Percentiles rank a stretch among this genome's conserved stretches.
Conservation (phyloP, 345 rosid species). For the Gossypium herbaceum region DNA sequence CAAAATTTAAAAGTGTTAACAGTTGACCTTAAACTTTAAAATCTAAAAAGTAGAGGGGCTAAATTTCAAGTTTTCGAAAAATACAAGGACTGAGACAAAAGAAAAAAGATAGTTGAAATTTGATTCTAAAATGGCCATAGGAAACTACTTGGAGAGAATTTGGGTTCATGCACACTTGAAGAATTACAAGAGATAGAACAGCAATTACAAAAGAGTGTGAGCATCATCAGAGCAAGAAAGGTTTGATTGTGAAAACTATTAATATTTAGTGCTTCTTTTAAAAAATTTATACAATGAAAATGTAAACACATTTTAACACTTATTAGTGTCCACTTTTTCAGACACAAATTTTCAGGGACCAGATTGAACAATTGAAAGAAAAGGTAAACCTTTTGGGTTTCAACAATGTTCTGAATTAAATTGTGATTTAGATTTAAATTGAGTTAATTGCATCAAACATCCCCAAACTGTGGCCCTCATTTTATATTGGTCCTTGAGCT, state of each 20-base stretch:
- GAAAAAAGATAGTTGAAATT: neutral
- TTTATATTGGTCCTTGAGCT: too few relatives aligned
- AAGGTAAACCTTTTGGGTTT: conserved; percentile 43
- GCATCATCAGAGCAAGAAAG: conserved; percentile 55
- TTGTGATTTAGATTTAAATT: too few relatives aligned
- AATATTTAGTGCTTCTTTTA: neutral
- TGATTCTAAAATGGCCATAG: conserved; percentile 24
- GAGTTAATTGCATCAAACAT: too few relatives aligned
- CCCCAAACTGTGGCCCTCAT: too few relatives aligned
- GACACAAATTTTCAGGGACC: conserved; percentile 71
- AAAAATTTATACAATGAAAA: neutral
- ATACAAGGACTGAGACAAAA: too few relatives aligned
- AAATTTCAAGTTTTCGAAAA: too few relatives aligned
- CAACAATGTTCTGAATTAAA: neutral
- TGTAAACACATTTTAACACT: neutral
- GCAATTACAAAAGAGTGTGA: conserved; percentile 55
- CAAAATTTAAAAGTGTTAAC: too few relatives aligned
- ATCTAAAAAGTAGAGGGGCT: too few relatives aligned
- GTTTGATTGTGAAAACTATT: conserved; percentile 19
- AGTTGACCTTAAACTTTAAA: too few relatives aligned
- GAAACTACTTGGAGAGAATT: conserved; percentile 56
- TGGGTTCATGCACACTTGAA: conserved; percentile 47
- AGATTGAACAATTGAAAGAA: conserved; percentile 55
- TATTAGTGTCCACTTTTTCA: conserved; percentile 21
- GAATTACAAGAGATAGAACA: conserved; percentile 61